phyloP scores from a whole-genome alignment of 495 filamentous ascomycete genomes.

The Annulohypoxylon bovei region DNA sequence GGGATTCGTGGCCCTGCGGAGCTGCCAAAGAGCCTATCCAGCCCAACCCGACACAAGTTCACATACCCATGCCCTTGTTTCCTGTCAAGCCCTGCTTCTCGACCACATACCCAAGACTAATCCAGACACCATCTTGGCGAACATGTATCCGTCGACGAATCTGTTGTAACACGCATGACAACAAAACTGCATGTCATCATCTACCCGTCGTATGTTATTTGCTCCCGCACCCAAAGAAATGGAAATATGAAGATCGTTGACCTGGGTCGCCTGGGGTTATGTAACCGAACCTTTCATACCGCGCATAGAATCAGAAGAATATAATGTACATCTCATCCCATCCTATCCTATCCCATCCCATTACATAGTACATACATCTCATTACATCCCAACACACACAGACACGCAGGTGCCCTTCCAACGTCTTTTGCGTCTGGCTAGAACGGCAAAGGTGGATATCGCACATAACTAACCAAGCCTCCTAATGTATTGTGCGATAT shows the following conservation, averaged over 20 bases:
- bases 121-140: neutral
- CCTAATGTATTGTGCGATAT: neutral
- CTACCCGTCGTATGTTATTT: constrained; percentile 28
- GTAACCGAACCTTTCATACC: neutral
- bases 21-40: constrained; percentile 16
- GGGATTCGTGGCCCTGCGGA: constrained; percentile 34
- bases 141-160: neutral
- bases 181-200: constrained; percentile 26
- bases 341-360: no score
- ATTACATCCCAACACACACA: no score
- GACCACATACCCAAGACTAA: neutral
- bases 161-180: neutral
- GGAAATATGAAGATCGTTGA: neutral
- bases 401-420: neutral
- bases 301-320: no score
- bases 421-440: neutral
- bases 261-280: neutral
- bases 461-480: no score
- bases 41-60: constrained; percentile 12
- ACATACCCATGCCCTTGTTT: constrained; percentile 14
- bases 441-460: neutral
- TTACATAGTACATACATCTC: no score
- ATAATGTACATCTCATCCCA: neutral
- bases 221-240: constrained; percentile 6
- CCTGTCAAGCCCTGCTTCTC: constrained; percentile 9